Base-by-base conservation (phyloP, 306 rosid species). In the Coriaria nepalensis region DNA sequence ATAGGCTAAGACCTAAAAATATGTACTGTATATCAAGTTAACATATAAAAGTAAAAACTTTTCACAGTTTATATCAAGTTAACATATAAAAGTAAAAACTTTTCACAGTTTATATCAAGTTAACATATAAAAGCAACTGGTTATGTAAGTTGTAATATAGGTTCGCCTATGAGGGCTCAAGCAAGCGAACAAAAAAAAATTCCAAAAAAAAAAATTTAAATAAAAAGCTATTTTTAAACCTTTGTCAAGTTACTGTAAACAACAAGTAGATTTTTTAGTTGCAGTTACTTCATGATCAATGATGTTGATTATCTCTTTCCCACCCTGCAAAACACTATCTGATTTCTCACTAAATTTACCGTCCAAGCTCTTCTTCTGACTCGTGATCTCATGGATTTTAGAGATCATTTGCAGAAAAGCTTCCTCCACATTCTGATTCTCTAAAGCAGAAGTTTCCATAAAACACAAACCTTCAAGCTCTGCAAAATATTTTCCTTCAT, bases 381-480 rank as follows among this genome's bases (percentile, higher is more conserved):
- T 76, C 13, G 78, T 76, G 49, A 76, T 68, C 8, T 81, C 73
- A 48, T 78, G 80, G 15, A 88, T 88, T 67, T 66, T 77, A 6
- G 74, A 57, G 45, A 88, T 59, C 93, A 84, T 84, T 40, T 76
- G 63, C 8, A 81, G 64, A 47, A 90, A 90, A 8, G 83, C 87
- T 35, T 78, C 77, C 40, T 90, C 95, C 11, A 90, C 97, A 14
- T 90, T 84, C 10, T 73, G 40, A 57, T 84, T 81, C 50, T 90
- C 82, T 35, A 79, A 33, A 5, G 97, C 97, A 2, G 97, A 90
- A 4, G 97, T 90, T 63, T 90, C 97, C 95, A 84, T 81, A 71
- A 90, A 90, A 56, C 73, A 81, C 10, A 85, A 38, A 6, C 82
- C 64, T 60, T 84, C 85, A 9, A 8, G 52, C 63, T 90, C 94